These are phyloP conservation scores for Camellia sinensis DNA, from an alignment of 148 eudicot species.

Conservation along the genomic window DNA sequence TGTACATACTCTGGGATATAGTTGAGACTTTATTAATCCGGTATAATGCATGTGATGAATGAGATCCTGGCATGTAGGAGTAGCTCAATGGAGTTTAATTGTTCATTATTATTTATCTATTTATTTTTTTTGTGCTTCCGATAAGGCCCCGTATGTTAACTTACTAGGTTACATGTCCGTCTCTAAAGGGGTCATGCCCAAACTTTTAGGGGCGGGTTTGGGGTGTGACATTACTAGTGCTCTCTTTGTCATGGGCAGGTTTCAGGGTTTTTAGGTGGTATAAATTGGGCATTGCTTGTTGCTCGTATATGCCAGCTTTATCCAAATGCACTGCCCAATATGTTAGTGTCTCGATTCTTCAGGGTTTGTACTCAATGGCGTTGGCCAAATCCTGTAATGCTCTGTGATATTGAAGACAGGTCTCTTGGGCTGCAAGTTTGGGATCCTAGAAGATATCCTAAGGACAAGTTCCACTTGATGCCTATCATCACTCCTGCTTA, in stretches of 20 bases:
- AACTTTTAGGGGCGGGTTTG: too few species aligned
- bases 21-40: too few species aligned
- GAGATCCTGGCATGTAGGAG: too few species aligned
- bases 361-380: constrained; percentile 62
- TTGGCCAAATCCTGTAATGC: constrained; percentile 38
- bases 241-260: constrained; percentile 36
- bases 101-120: too few species aligned
- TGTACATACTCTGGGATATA: too few species aligned
- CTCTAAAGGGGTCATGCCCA: too few species aligned
- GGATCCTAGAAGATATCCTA: constrained; percentile 67
- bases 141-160: too few species aligned
- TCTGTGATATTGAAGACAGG: constrained; percentile 62
- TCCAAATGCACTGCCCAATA: constrained; percentile 76
- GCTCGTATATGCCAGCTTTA: constrained; percentile 84
- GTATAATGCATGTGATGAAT: too few species aligned
- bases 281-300: constrained; percentile 86
- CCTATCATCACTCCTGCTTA: constrained; percentile 89
- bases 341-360: constrained; percentile 80
- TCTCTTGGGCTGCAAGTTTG: constrained; percentile 69
- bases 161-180: too few species aligned
- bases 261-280: constrained; percentile 75
- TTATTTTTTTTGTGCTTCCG: too few species aligned
- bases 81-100: too few species aligned
- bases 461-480: constrained; percentile 66
- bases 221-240: background rate